These are phyloP conservation scores for Pleurotus tuber-regium DNA, from an alignment of 768 basidiomycete species.

Conservation along the genomic window DNA sequence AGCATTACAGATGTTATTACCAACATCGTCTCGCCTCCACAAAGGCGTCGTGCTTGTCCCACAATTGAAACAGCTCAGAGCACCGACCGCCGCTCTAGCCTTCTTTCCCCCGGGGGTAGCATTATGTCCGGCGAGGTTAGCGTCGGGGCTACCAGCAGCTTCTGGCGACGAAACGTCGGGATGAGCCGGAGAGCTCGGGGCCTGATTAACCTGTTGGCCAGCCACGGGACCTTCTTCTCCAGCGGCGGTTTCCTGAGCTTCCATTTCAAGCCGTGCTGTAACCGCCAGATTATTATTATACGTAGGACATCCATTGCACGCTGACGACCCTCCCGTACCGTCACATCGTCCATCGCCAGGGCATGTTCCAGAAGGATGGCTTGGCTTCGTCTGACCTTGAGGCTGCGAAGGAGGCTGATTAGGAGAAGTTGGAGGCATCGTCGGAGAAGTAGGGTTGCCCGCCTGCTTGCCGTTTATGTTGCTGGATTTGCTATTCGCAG, in stretches of 20 bases:
- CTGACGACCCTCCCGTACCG: conserved; percentile 91
- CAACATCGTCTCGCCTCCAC: conserved; percentile 87
- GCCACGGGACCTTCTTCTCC: not conserved
- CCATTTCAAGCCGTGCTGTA: conserved; percentile 38
- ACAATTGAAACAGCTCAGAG: conserved; percentile 84
- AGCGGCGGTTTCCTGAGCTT: conserved; percentile 15
- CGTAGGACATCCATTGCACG: conserved; percentile 95
- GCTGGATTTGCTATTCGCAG: not conserved
- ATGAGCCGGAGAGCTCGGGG: conserved; percentile 3
- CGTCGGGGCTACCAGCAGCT: conserved; percentile 31
- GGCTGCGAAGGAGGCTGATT: not conserved
- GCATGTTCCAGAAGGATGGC: conserved; percentile 66
- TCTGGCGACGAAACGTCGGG: conserved; percentile 24
- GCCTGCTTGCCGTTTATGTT: conserved; percentile 8
- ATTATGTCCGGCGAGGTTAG: conserved; percentile 23
- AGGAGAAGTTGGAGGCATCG: not conserved
- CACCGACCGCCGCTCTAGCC: conserved; percentile 53
- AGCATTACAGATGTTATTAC: conserved; percentile 93
- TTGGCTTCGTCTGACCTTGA: conserved; percentile 14
- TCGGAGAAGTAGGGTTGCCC: conserved; percentile 5
- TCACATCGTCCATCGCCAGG: conserved; percentile 98
- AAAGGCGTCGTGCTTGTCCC: conserved; percentile 87
- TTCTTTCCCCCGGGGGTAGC: conserved; percentile 31
- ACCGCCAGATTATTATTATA: conserved; percentile 80
- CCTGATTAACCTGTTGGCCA: not conserved